Base-by-base conservation (phyloP, 345 rosid species). In the Eucalyptus camaldulensis region DNA sequence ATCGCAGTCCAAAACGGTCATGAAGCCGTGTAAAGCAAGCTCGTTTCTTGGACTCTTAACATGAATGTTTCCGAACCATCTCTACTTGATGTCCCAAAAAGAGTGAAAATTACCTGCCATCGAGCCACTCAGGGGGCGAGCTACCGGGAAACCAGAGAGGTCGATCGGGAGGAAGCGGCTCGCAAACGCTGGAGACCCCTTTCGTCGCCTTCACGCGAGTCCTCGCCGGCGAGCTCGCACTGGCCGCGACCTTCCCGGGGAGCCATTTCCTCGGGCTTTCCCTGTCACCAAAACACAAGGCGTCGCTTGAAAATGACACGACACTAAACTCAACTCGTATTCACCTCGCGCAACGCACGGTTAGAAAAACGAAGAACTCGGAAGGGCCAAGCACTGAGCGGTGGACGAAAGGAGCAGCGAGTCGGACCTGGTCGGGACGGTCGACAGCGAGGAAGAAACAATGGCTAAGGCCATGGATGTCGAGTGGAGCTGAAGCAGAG, bases 111-210 rank as follows among this genome's bases (percentile, higher is more conserved):
- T 89, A 95, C 98, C 98, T 96, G 92, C 99, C 99, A 89, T 97
- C 97, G 43, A 97, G 99, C 99, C 99, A 97, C 49, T 92, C 91
- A 8, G 99, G 99, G 49, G 99, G 97, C 54, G 95, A 85, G 89
- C 94, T 97, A 16, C 99, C 99, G 9, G 99, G 99, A 91, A 97
- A 97, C 99, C 99, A 97, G 87, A 96, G 22, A 12, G 99, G 99
- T 80, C 99, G 93, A 90, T 97, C 98, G 3, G 99, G 99, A 91
- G 99, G 97, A 87, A 97, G 98, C 19, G 99, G 99, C 87, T 93
- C 95, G 88, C 99, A 97, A 14, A 95, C 94, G 91, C 97, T 95
- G 17, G 99, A 96, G 7, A 94, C 97, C 67, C 95, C 98, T 94
- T 96, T 97, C 4, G 95, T 92, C 85, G 99, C 99, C 88, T 93